These are phyloP conservation scores for Cunninghamia lanceolata DNA, from an alignment of 75 land plant genomes.

Conservation along the genomic window DNA sequence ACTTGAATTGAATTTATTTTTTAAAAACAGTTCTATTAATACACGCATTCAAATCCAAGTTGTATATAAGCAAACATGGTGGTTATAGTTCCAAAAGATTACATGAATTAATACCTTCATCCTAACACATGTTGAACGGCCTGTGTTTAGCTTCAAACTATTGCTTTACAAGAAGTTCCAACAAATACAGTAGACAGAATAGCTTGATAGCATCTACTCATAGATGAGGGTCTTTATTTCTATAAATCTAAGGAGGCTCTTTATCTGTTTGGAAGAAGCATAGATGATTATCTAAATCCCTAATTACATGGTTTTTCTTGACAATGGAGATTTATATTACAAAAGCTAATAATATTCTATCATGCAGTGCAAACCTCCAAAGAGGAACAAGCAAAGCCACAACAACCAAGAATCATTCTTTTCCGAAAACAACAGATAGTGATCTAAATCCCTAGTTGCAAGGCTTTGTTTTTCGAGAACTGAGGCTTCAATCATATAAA, in stretches of 20 bases:
- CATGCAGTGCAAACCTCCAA: slow-evolving; percentile 31
- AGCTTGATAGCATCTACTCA: neutral
- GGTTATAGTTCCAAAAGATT: too few relatives aligned
- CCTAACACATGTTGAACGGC: neutral
- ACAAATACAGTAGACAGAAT: too few relatives aligned
- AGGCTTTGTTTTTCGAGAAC: too few relatives aligned
- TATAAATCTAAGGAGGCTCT: too few relatives aligned
- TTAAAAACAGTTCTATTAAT: too few relatives aligned
- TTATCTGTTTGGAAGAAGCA: neutral
- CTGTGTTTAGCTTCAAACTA: too few relatives aligned
- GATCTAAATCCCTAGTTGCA: too few relatives aligned
- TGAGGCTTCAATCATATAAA: too few relatives aligned
- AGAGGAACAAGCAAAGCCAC: slow-evolving; percentile 78
- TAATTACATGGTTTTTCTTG: neutral
- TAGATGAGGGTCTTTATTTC: neutral
- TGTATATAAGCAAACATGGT: neutral
- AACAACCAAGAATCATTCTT: slow-evolving; percentile 65
- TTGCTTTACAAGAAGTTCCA: neutral
- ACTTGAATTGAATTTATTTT: too few relatives aligned
- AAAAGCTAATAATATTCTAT: neutral
- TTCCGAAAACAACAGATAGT: too few relatives aligned
- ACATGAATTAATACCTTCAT: neutral
- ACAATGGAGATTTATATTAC: neutral
- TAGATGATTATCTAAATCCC: neutral
- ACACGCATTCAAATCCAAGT: neutral